Evolutionary conservation across 2,329 filamentous ascomycete species (phyloP).

Genomic region (Neofusicoccum laricinum): DNA sequence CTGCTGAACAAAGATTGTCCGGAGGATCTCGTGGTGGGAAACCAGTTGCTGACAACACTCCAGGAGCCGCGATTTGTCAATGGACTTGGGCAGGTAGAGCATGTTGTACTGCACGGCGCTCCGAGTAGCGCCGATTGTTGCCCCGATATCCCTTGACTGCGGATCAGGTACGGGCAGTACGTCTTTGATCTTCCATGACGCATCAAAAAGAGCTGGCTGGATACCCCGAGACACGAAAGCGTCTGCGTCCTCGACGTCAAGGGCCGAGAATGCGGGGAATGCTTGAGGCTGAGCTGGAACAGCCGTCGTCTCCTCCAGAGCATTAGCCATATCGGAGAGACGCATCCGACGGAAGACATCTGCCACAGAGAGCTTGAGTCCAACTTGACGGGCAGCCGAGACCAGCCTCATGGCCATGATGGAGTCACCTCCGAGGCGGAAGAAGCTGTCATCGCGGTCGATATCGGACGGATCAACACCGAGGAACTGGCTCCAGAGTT

Average conservation of each 20-base stretch:
- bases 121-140: constrained; percentile 56
- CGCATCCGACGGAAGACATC: constrained; percentile 44
- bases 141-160: constrained; percentile 58
- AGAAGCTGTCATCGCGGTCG: constrained; percentile 40
- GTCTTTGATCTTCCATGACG: constrained; percentile 52
- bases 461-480: constrained; percentile 33
- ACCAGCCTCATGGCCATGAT: constrained; percentile 46
- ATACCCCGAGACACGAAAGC: constrained; percentile 50
- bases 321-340: constrained; percentile 53
- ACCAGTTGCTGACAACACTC: constrained; percentile 56
- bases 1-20: constrained; percentile 60
- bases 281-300: constrained; percentile 24
- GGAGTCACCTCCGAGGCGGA: constrained; percentile 47
- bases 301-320: constrained; percentile 40
- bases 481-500: constrained; percentile 27
- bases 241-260: constrained; percentile 41
- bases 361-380: constrained; percentile 39
- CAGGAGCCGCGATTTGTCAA: constrained; percentile 51
- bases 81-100: constrained; percentile 56
- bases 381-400: constrained; percentile 34
- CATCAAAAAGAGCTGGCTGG: constrained; percentile 51
- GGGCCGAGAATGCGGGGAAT: constrained; percentile 51
- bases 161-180: constrained; percentile 58
- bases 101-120: constrained; percentile 64
- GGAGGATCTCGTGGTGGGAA: constrained; percentile 60